Conservation (phyloP, 2,329 filamentous ascomycete genomes). For the Beauveria varroae region DNA sequence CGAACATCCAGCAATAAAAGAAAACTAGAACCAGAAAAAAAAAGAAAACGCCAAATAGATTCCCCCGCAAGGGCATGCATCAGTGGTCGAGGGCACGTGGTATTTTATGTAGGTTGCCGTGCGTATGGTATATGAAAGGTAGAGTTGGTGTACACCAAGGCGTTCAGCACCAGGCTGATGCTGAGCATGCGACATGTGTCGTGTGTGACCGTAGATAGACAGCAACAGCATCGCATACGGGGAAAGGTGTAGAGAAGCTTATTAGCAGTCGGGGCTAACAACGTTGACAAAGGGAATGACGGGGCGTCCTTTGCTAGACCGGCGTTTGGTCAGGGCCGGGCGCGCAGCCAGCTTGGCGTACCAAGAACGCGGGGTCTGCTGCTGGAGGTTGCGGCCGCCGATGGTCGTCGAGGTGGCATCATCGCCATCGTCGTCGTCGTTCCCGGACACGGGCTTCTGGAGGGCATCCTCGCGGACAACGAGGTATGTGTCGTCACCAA, state of each 20-base stretch:
- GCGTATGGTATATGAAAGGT: neutral
- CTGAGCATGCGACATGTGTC: neutral
- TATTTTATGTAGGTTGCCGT: neutral
- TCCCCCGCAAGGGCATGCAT: neutral
- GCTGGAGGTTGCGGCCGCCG: neutral
- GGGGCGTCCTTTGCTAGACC: constrained; percentile 36
- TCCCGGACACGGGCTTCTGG: neutral
- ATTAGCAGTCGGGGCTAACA: neutral
- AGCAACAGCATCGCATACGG: neutral
- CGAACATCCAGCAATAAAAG: neutral
- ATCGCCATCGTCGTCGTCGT: neutral
- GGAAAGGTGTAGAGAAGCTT: neutral
- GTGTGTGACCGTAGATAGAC: neutral
- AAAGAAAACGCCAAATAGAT: neutral
- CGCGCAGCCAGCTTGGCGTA: constrained; percentile 34
- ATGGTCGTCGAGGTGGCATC: neutral
- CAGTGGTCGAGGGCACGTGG: neutral
- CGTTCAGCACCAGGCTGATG: constrained; percentile 3
- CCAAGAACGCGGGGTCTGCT: constrained; percentile 28
- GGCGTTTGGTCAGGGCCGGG: constrained; percentile 32
- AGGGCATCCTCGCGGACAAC: neutral
- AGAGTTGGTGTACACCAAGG: neutral
- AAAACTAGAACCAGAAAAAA: neutral
- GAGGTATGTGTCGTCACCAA: constrained; percentile 9
- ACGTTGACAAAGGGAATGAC: constrained; percentile 26